phyloP scores from a whole-genome alignment of 2,329 filamentous ascomycete genomes.

The Ramularia collo-cygni region DNA sequence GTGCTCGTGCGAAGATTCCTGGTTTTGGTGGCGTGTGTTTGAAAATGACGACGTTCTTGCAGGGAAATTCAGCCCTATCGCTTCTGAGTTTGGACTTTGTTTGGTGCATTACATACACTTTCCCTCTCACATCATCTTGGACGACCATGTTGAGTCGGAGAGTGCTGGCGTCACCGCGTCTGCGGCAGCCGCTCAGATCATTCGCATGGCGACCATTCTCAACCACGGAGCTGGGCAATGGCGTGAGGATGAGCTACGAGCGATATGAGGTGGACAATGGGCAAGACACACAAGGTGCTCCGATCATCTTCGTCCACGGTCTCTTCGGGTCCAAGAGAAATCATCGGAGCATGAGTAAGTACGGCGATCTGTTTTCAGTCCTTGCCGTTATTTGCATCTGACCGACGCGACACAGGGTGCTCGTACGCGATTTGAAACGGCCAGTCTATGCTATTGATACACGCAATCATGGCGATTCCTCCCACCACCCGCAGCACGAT shows the following conservation, averaged over 20 bases:
- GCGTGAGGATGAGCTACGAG: constrained; percentile 53
- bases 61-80: neutral
- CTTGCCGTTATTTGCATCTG: neutral
- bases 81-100: neutral
- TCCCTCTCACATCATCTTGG: neutral
- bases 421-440: constrained; percentile 73
- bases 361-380: constrained; percentile 33
- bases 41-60: neutral
- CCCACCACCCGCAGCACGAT: constrained; percentile 68
- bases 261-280: constrained; percentile 51
- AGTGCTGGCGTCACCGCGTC: constrained; percentile 10
- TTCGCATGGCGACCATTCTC: constrained; percentile 19
- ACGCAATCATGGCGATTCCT: constrained; percentile 87
- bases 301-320: constrained; percentile 85
- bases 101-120: neutral
- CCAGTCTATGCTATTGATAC: constrained; percentile 82
- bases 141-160: constrained; percentile 18
- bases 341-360: constrained; percentile 93
- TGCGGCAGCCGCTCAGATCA: constrained; percentile 15
- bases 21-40: neutral
- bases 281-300: constrained; percentile 38
- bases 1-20: too few relatives aligned
- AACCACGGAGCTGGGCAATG: constrained; percentile 27
- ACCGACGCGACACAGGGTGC: constrained; percentile 48
- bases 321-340: constrained; percentile 95